Percentiles rank a stretch among this genome's conserved stretches.
phyloP scores from a whole-genome alignment of 1,139 yeast genomes.

The Candida freyschussii region DNA sequence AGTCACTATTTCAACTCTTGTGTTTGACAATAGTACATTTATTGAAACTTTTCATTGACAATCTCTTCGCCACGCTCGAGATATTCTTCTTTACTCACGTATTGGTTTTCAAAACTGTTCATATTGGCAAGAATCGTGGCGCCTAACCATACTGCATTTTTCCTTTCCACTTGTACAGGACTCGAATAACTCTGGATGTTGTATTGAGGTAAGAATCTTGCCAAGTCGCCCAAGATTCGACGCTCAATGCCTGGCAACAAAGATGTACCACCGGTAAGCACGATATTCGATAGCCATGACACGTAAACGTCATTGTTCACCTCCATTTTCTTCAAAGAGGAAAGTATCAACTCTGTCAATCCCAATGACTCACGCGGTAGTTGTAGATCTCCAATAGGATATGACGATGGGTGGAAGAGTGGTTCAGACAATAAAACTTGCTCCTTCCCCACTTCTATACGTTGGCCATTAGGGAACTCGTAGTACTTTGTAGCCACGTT shows the following conservation, averaged over 20 bases:
- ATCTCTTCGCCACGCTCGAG: constrained; percentile 57
- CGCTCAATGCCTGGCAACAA: constrained; percentile 57
- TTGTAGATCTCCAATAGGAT: constrained; percentile 25
- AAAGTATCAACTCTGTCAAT: constrained; percentile 40
- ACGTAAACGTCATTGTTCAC: constrained; percentile 35
- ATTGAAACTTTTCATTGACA: constrained; percentile 46
- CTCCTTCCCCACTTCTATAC: constrained; percentile 35
- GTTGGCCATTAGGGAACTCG: constrained; percentile 44
- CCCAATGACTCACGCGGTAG: constrained; percentile 38
- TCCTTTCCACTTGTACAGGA: constrained; percentile 41
- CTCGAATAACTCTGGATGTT: constrained; percentile 35
- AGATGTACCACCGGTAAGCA: constrained; percentile 65
- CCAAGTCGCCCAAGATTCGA: constrained; percentile 55
- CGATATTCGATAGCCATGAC: constrained; percentile 48
- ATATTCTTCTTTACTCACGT: constrained; percentile 52
- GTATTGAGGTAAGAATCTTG: constrained; percentile 49
- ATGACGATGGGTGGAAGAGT: constrained; percentile 48
- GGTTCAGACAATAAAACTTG: constrained; percentile 46
- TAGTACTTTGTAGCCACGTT: constrained; percentile 31
- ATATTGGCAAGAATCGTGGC: constrained; percentile 56
- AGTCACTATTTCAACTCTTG: too few relatives aligned
- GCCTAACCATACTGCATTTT: constrained; percentile 60
- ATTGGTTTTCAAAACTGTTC: constrained; percentile 43
- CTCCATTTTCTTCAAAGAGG: constrained; percentile 39
- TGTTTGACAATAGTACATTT: neutral